Percentiles rank a stretch among this genome's conserved stretches.
Evolutionary conservation across 2,329 filamentous ascomycete species (phyloP).

Genomic region (Aspergillus carbonarius): DNA sequence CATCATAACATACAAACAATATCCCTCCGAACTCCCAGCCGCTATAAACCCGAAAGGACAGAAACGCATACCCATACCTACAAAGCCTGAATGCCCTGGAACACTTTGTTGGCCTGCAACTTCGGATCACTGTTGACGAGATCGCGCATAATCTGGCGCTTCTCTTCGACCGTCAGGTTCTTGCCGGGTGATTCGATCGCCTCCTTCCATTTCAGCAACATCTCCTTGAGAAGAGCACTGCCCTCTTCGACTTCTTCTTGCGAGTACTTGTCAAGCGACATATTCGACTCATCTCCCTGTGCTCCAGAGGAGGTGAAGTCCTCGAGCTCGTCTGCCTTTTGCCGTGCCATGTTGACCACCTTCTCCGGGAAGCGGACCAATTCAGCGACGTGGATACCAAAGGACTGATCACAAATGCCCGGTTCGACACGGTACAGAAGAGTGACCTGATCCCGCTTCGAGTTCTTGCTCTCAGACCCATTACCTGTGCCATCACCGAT

Average conservation of each 20-base stretch:
- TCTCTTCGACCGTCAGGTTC: constrained; percentile 68
- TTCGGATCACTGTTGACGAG: constrained; percentile 72
- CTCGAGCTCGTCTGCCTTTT: constrained; percentile 96
- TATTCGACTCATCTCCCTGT: constrained; percentile 44
- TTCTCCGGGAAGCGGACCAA: constrained; percentile 95
- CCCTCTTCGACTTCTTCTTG: constrained; percentile 89
- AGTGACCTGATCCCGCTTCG: constrained; percentile 78
- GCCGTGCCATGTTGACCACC: constrained; percentile 98
- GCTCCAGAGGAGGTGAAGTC: constrained; percentile 64
- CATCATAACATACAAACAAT: background rate
- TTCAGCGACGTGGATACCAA: constrained; percentile 97
- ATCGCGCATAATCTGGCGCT: constrained; percentile 74
- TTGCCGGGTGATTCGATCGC: constrained; percentile 63
- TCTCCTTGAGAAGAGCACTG: constrained; percentile 76
- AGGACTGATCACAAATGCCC: constrained; percentile 94
- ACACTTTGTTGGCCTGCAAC: constrained; percentile 57
- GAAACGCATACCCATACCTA: constrained; percentile 20
- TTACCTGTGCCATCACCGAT: constrained; percentile 61
- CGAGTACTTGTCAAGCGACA: constrained; percentile 55
- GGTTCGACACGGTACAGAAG: constrained; percentile 95
- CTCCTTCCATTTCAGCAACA: constrained; percentile 82
- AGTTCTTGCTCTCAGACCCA: constrained; percentile 40
- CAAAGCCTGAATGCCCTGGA: constrained; percentile 49
- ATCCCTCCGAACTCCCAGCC: constrained; percentile 4
- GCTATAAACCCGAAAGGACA: constrained; percentile 7